Evolutionary conservation across 352 stramenopile species (phyloP).

Genomic region (Globisporangium spiculum): DNA sequence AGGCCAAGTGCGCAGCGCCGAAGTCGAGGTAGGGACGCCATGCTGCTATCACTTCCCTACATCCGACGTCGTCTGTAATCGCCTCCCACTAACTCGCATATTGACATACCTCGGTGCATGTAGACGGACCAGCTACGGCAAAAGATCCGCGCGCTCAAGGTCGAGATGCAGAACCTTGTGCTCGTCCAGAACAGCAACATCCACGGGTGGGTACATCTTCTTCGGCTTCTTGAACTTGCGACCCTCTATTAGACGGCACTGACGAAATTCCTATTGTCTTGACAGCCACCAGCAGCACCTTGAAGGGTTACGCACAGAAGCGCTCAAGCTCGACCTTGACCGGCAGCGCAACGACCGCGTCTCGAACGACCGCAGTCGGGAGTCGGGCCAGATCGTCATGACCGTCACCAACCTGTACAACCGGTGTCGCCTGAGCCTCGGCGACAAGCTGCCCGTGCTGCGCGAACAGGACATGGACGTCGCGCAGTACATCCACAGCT

Average conservation of each 20-base stretch:
- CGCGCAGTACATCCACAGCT: conserved; percentile 66
- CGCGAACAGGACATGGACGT: conserved; percentile 76
- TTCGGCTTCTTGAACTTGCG: neutral
- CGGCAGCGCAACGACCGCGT: conserved; percentile 69
- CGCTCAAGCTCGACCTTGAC: conserved; percentile 80
- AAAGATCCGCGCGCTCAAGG: conserved; percentile 72
- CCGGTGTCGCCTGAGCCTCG: conserved; percentile 71
- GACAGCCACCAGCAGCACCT: conserved; percentile 73
- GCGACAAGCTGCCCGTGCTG: conserved; percentile 67
- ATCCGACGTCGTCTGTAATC: too few species aligned
- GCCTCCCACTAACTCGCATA: neutral
- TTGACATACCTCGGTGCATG: neutral
- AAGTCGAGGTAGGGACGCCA: conserved; percentile 42
- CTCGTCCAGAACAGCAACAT: conserved; percentile 86
- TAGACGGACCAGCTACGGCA: conserved; percentile 74
- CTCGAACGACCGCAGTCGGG: conserved; percentile 78
- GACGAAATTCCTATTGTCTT: neutral
- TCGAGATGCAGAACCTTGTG: conserved; percentile 81
- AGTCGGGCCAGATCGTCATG: conserved; percentile 89
- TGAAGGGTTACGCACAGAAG: conserved; percentile 69
- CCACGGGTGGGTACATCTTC: conserved; percentile 31
- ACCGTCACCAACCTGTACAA: conserved; percentile 91
- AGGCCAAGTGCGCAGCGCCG: conserved; percentile 58
- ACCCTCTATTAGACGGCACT: neutral
- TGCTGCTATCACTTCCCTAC: neutral